Base-by-base conservation (phyloP, 192 early-diverging fungal genomes). In the Entrophospora sp. region DNA sequence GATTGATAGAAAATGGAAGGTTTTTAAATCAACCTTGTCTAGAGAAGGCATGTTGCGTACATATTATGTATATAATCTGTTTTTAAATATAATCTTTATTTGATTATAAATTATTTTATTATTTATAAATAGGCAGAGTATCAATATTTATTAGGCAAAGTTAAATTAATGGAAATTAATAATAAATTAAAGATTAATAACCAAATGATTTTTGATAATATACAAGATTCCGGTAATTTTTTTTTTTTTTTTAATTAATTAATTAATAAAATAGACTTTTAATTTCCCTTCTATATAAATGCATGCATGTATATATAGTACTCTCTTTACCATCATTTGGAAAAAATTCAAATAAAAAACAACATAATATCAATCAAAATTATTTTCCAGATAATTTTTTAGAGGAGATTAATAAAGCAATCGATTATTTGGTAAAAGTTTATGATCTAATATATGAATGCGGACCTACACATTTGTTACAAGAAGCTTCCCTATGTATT, bases 211-310 rank as follows among this genome's bases (percentile, higher is more conserved):
- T 57, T 75, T 34, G 63, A 78, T 16, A 76, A 77, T 45, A 69
- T 83, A 31, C 32, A 42, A n/a, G 82, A 84, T 25, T 71, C 79
- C n/a, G 80, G 81, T 83, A 70, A 36, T 9, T 32, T 31, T 16
- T 25, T 34, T 57, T 12, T 14, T 25, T 56, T 57, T 36, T 37
- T 12, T 35, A n/a, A n/a, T n/a, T n/a, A n/a, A n/a, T n/a, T n/a
- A n/a, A n/a, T n/a, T n/a, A n/a, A n/a, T n/a, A n/a, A n/a, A n/a
- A n/a, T 22, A 6, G 31, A 6, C 18, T 37, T 22, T 22, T 35
- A 6, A 12, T 57, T 35, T 34, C 8, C 4, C 1, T 31, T 38
- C 8, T 18, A 12, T 72, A 31, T 51, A 22, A 25, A 16, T 35
- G 20, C 0, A 13, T 51, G 27, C 48, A 8, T n/a, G n/a, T n/a